These are phyloP conservation scores for Gossypium armourianum DNA, from an alignment of 441 rosid species.

Conservation along the genomic window DNA sequence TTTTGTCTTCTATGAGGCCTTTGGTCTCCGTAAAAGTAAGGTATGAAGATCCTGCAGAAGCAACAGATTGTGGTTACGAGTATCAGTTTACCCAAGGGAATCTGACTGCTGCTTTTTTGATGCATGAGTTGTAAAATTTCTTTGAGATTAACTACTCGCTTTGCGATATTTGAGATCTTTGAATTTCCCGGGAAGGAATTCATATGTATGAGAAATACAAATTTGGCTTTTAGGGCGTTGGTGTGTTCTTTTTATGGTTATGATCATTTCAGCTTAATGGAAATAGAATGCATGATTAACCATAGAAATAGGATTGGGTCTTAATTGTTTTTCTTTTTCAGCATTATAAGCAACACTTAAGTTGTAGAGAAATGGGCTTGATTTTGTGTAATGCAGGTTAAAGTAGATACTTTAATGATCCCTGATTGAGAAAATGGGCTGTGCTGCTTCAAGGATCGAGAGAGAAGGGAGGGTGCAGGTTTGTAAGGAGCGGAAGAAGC, in stretches of 20 bases:
- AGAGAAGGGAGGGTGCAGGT: conserved; percentile 62
- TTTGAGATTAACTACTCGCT: not conserved
- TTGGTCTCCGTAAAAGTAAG: not conserved
- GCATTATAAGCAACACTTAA: not conserved
- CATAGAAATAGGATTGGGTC: not conserved
- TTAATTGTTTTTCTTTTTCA: not conserved
- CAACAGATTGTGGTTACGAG: not conserved
- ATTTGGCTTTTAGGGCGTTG: not conserved
- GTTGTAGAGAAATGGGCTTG: conserved; percentile 1
- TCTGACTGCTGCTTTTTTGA: not conserved
- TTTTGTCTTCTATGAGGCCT: too few species aligned
- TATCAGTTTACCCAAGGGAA: not conserved
- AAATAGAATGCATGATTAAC: not conserved
- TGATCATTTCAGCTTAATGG: not conserved
- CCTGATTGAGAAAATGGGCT: conserved; percentile 48
- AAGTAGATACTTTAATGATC: not conserved
- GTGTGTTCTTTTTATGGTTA: not conserved
- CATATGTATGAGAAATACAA: not conserved
- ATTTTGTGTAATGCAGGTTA: conserved; percentile 15
- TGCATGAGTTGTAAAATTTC: not conserved
- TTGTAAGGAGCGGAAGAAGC: conserved; percentile 75
- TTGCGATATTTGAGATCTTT: not conserved
- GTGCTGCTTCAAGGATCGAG: conserved; percentile 70
- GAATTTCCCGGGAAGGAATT: conserved; percentile 3
- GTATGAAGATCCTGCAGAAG: not conserved